Evolutionary conservation across 768 basidiomycete species (phyloP).

Genomic region (Tricholoma saponaceum): DNA sequence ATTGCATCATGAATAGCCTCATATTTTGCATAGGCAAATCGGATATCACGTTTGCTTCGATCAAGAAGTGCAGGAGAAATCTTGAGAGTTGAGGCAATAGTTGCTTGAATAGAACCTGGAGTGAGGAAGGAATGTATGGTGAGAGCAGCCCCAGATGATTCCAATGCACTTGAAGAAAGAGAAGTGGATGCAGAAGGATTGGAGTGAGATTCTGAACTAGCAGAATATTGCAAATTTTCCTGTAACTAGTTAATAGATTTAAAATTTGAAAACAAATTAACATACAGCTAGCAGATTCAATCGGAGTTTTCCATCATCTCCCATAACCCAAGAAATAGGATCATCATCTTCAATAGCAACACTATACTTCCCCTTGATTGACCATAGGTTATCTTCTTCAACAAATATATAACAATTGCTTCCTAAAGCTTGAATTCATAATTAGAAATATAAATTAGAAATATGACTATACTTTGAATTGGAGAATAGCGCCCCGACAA

Average conservation of each 20-base stretch:
- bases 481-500: not conserved
- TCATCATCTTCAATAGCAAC: slow-evolving; percentile 1
- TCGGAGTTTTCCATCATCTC: not conserved
- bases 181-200: not conserved
- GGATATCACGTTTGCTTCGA: not conserved
- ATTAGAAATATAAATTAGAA: not conserved
- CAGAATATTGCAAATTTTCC: not conserved
- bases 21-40: not conserved
- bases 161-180: not conserved
- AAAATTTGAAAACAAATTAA: not conserved
- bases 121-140: not conserved
- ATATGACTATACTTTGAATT: not conserved
- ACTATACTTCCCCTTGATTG: slow-evolving; percentile 4
- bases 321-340: not conserved
- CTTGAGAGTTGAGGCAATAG: not conserved
- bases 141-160: not conserved
- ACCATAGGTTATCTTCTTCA: slow-evolving; percentile 6
- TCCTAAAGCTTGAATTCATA: not conserved
- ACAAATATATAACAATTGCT: slow-evolving; percentile 1
- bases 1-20: not conserved
- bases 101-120: not conserved
- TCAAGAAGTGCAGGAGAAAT: not conserved
- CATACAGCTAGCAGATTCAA: not conserved
- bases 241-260: not conserved
- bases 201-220: not conserved